Conservation (phyloP, 495 filamentous ascomycete genomes). For the Talaromyces stipitatus region DNA sequence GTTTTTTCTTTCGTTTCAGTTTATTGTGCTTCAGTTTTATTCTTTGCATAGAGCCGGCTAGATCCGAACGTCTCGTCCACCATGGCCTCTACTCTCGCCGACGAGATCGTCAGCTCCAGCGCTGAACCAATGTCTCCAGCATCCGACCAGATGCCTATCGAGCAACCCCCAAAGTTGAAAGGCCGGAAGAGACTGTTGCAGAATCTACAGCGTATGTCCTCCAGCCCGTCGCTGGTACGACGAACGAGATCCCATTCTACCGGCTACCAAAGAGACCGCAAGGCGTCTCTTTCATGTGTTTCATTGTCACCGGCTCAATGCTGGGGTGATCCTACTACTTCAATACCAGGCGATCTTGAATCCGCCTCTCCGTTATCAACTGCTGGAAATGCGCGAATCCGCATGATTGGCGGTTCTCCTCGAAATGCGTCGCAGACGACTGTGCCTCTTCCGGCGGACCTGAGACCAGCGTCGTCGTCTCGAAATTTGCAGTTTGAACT, state of each 20-base stretch:
- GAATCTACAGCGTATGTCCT: constrained; percentile 80
- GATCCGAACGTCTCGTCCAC: background rate
- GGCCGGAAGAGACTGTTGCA: constrained; percentile 69
- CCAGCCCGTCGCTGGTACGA: constrained; percentile 67
- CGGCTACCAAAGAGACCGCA: constrained; percentile 55
- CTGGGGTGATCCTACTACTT: constrained; percentile 45
- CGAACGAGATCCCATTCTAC: constrained; percentile 50
- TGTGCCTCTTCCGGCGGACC: constrained; percentile 57
- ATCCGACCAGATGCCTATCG: constrained; percentile 35
- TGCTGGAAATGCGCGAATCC: constrained; percentile 41
- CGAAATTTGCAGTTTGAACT: constrained; percentile 17
- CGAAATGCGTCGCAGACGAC: constrained; percentile 24
- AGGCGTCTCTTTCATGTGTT: constrained; percentile 78
- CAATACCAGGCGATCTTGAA: constrained; percentile 48
- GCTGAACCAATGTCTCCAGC: constrained; percentile 19
- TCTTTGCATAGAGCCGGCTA: background rate
- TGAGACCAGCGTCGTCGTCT: constrained; percentile 40
- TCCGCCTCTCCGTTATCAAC: constrained; percentile 28
- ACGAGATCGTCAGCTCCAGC: constrained; percentile 20
- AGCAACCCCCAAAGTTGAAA: constrained; percentile 55
- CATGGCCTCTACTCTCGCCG: constrained; percentile 26
- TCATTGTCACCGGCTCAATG: constrained; percentile 60
- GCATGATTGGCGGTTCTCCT: constrained; percentile 33
- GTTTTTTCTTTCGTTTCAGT: background rate
- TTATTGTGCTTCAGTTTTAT: background rate